Evolutionary conservation across 2,329 filamentous ascomycete species (phyloP), one percentile per base, ranked within the genome.

Genomic region (Corniculantispora saksenae): DNA sequence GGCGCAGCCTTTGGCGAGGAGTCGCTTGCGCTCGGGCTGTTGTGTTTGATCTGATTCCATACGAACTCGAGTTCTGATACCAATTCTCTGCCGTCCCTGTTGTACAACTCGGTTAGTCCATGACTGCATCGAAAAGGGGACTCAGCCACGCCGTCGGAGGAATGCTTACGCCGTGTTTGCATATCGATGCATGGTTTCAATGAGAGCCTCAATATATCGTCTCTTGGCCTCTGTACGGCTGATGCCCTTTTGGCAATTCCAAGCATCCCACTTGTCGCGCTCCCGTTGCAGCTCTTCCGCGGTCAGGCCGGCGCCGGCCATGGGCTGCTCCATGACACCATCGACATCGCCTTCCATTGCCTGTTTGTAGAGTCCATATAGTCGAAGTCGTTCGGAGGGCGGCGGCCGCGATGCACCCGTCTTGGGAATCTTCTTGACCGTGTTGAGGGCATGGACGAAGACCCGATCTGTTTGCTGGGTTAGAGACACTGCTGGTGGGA

Each of bases 331-430:
- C 90, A 97, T 96, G 58, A 98, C 93, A 57, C 92, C 92, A 70
- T 95, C 91, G 40, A 98, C 94, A 78, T 99, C 93, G 57, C 95
- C 95, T 82, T 99, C 94, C 95, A 98, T 98, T 68, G 93, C 93
- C 79, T 99, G 95, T 77, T 99, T 99, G 82, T 99, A 99, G 70
- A 99, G 85, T 69, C 95, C 95, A 89, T 99, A 99, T 67, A 99
- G 90, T 66, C 91, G 91, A 71, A 99, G 84, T 65, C 95, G 90
- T 74, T 96, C 94, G 67, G 86, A 83, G 2, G 93, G 87, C 56
- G 95, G 95, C 54, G 95, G 95, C 68, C 95, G 91, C 68, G 92
- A 89, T 61, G 93, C 93, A 68, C 95, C 94, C 21, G 94, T 97
- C 75, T 95, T 94, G 71, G 92, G 92, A 72, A 99, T 96, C 80